Evolutionary conservation across 2,329 filamentous ascomycete genomes (phyloP), one percentile per base, ranked within the genome.

Genomic region (Colletotrichum musicola): DNA sequence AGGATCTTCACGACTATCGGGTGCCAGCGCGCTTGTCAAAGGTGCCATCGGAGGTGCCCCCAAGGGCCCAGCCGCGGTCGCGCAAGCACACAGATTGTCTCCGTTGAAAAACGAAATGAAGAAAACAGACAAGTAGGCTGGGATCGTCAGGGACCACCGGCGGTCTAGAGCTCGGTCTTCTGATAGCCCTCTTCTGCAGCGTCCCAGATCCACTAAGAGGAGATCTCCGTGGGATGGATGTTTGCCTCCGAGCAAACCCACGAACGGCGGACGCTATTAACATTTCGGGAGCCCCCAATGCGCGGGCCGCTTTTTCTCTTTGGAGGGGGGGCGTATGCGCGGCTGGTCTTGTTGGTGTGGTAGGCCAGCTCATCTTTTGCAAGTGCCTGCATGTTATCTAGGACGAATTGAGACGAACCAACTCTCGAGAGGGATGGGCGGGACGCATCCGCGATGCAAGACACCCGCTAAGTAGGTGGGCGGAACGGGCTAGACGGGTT

Each of bases 81-180:
- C 10, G 25, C 40, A 46, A 20, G 30, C 30, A 35, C 30, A 35
- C 10, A 25, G 22, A 35, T 35, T 35, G 30, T 9, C 30, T 35
- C 30, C 30, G 12, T 35, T 35, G 30, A 35, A 35, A 35, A 35
- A 10, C 7, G 30, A 35, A 35, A 35, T 35, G 30, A 35, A 35
- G 30, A 27, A 30, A 40, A 13, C 2, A 10, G 56, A 38, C 55
- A 53, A 13, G 35, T 9, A 35, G 27, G 18, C 4, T 44, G 51
- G 38, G 64, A 64, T 67, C 59, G 22, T 30, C 59, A 67, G 51
- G 59, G 46, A 51, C 38, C 25, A 44, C 18, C 27, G 10, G 47
- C 18, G 22, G 27, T 47, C 56, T 51, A 49, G 57, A 50, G 16
- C 40, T 46, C 18, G 55, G 14, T 10, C 25, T 46, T 25, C 46